Percentiles rank a stretch among this genome's conserved stretches.
Conservation (phyloP, 768 basidiomycete species). For the Leccinum disarticulatum region DNA sequence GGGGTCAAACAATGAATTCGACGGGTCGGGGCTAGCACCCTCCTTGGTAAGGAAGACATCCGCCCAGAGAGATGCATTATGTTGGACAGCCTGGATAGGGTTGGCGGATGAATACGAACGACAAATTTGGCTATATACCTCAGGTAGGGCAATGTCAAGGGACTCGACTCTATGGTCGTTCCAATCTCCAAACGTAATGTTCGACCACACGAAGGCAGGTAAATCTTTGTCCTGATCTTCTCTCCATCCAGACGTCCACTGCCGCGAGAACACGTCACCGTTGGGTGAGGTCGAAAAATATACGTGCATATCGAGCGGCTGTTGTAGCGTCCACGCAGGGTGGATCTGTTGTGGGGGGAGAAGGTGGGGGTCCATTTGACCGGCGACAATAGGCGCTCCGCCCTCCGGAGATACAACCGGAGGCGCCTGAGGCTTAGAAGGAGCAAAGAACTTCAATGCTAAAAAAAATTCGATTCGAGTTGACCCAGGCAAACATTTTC, state of each 20-base stretch:
- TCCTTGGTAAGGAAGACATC: constrained; percentile 75
- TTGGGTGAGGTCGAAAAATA: constrained; percentile 67
- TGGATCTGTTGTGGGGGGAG: constrained; percentile 54
- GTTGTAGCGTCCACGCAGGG: constrained; percentile 61
- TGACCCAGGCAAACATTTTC: not conserved
- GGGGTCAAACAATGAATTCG: constrained; percentile 50
- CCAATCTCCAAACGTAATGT: constrained; percentile 79
- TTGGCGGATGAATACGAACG: constrained; percentile 7
- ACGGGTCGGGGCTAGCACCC: constrained; percentile 64
- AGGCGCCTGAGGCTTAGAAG: constrained; percentile 36
- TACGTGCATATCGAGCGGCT: constrained; percentile 68
- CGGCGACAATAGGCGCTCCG: constrained; percentile 11
- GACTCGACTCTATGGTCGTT: constrained; percentile 56
- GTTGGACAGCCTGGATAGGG: constrained; percentile 59
- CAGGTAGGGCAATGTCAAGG: constrained; percentile 63
- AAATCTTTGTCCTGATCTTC: constrained; percentile 50
- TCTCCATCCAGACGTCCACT: constrained; percentile 50
- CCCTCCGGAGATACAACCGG: constrained; percentile 27
- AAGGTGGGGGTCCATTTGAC: constrained; percentile 45
- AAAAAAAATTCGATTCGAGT: not conserved
- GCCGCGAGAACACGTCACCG: constrained; percentile 57
- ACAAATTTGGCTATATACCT: constrained; percentile 42
- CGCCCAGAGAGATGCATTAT: constrained; percentile 81
- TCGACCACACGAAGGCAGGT: constrained; percentile 73
- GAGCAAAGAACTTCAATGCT: constrained; percentile 48